Percentiles rank a stretch among this genome's conserved stretches.
phyloP scores from a whole-genome alignment of 2,329 filamentous ascomycete genomes.

The Xylariaceae sp. region DNA sequence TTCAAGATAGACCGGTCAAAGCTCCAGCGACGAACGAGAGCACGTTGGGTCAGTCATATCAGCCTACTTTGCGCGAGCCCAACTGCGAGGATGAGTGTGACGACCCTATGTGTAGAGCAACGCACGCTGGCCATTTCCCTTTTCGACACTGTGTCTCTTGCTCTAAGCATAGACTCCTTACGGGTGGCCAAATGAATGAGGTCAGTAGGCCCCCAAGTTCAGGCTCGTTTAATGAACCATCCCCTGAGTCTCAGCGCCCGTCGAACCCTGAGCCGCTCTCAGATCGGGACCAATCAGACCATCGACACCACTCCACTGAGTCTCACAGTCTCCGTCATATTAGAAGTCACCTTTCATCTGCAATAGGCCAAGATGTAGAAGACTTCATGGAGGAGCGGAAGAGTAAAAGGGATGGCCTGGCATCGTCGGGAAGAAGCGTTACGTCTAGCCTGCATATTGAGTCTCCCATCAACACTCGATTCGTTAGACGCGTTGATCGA shows the following conservation, averaged over 20 bases:
- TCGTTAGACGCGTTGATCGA: constrained; percentile 12
- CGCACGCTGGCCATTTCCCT: constrained; percentile 29
- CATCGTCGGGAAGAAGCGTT: constrained; percentile 1
- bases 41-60: too few relatives aligned
- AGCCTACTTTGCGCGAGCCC: background rate
- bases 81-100: constrained; percentile 24
- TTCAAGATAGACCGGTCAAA: constrained; percentile 20
- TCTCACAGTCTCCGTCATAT: constrained; percentile 36
- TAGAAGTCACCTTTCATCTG: constrained; percentile 32
- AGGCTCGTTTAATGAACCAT: background rate
- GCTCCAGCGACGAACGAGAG: constrained; percentile 1
- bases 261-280: background rate
- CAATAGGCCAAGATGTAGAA: constrained; percentile 13
- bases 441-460: constrained; percentile 7
- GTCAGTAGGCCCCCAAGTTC: background rate
- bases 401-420: background rate
- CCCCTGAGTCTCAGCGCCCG: background rate
- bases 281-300: constrained; percentile 8
- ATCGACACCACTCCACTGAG: constrained; percentile 31
- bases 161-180: constrained; percentile 21
- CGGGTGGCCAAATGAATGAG: constrained; percentile 9
- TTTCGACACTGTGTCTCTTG: constrained; percentile 36
- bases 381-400: constrained; percentile 5
- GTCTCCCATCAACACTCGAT: constrained; percentile 15
- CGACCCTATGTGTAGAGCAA: constrained; percentile 30